Base-by-base conservation (phyloP, 129 eudicot genomes). In the Scalesia atractyloides region DNA sequence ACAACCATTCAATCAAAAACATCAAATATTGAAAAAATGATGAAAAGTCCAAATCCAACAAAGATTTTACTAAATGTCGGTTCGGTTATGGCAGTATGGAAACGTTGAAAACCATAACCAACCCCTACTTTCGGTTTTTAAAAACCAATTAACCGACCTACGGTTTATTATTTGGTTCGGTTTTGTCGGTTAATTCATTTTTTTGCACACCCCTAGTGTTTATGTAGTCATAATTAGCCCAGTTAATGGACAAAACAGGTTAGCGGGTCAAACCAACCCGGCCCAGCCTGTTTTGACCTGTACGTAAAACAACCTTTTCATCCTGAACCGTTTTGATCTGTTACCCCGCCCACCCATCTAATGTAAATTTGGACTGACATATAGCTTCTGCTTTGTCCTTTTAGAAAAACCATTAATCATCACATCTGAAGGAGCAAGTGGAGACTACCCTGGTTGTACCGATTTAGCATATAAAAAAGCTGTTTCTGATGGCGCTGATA, bases 401-500 rank as follows among this genome's bases (percentile, higher is more conserved):
- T 33, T 88, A 95, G 99, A 69, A 39, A 86, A 79, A 10, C 78
- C 88, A 67, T 71, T 83, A 85, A 83, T 90, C 78, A 88, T 95
- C 70, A 67, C 94, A 73, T 72, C 82, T 13, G 86, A 90, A 73
- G 99, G 99, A 74, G 92, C 98, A 66, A 95, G 99, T 74, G 99
- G 99, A 24, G 86, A 88, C 81, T 95, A 82, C 79, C 99, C 99
- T 63, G 96, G 96, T 60, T 90, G 97, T 80, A 95, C 97, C 18
- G 88, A 95, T 75, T 30, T 70, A 71, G 92, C 99, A 46, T 90
- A 95, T 73, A 36, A 18, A 5, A 76, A 73, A 61, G 99, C 99
- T 67, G 84, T 88, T 70, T 68, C 86, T 20, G 99, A 95, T 83
- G 99, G 97, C 60, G 97, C 80, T 58, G 97, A 95, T 75, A 72